Percentiles rank a stretch among this genome's conserved stretches.
Evolutionary conservation across 352 stramenopile species (phyloP).

Genomic region (Globisporangium viniferum): DNA sequence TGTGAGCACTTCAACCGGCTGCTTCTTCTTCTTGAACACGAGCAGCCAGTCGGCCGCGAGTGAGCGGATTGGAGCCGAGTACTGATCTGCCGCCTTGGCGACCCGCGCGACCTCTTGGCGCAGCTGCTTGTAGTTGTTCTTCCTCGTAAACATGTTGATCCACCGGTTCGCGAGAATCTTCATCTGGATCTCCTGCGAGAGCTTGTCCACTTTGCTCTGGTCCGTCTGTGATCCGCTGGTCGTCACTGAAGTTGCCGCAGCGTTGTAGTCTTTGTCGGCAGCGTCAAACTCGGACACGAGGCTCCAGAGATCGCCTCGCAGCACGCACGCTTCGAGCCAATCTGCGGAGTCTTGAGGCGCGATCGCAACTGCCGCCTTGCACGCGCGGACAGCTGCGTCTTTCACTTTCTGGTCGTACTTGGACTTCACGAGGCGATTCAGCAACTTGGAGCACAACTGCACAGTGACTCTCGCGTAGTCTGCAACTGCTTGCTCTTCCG

Average conservation of each 20-base stretch:
- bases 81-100: neutral
- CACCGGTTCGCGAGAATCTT: slow-evolving; percentile 52
- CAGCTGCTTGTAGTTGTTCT: slow-evolving; percentile 37
- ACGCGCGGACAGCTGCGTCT: slow-evolving; percentile 35
- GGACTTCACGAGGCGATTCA: slow-evolving; percentile 37
- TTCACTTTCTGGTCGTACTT: slow-evolving; percentile 35
- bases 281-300: slow-evolving; percentile 35
- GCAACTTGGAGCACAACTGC: slow-evolving; percentile 37
- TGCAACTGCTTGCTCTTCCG: neutral
- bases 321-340: slow-evolving; percentile 35
- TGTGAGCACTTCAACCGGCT: slow-evolving; percentile 47
- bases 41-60: slow-evolving; percentile 37
- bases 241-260: neutral
- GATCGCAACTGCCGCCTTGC: slow-evolving; percentile 42
- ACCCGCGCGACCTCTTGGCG: slow-evolving; percentile 28
- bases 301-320: slow-evolving; percentile 54
- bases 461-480: slow-evolving; percentile 32
- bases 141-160: slow-evolving; percentile 45
- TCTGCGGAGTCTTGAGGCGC: slow-evolving; percentile 22
- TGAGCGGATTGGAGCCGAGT: neutral
- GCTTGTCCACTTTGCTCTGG: neutral
- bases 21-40: slow-evolving; percentile 40
- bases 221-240: neutral
- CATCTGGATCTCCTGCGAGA: slow-evolving; percentile 29
- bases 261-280: slow-evolving; percentile 46